phyloP scores from a whole-genome alignment of 768 basidiomycete species.

The Pleurotus citrinopileatus region DNA sequence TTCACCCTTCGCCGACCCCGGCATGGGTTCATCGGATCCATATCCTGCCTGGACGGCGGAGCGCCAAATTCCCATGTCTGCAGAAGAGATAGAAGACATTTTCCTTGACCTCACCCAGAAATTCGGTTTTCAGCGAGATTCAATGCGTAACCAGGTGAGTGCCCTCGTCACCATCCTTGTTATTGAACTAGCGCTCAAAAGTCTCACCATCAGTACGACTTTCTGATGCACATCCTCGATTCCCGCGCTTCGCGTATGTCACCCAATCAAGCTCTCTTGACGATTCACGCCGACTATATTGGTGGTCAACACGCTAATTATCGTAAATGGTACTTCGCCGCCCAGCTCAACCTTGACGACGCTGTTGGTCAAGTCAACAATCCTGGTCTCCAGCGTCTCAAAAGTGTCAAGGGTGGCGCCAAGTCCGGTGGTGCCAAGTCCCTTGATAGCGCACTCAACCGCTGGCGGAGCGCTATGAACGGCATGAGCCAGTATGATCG shows the following conservation, averaged over 20 bases:
- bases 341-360: slow-evolving; percentile 98
- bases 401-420: slow-evolving; percentile 65
- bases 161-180: neutral
- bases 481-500: slow-evolving; percentile 99
- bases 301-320: slow-evolving; percentile 99
- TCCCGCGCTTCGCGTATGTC: slow-evolving; percentile 98
- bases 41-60: slow-evolving; percentile 97
- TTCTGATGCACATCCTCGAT: slow-evolving; percentile 96
- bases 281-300: slow-evolving; percentile 98
- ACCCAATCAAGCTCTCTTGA: slow-evolving; percentile 92
- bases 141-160: slow-evolving; percentile 90
- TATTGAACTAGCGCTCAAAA: slow-evolving; percentile 14
- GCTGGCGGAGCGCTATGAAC: slow-evolving; percentile 99
- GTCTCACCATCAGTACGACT: slow-evolving; percentile 71
- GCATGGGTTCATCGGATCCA: slow-evolving; percentile 53
- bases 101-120: slow-evolving; percentile 98
- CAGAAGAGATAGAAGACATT: slow-evolving; percentile 98
- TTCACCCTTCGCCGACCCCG: slow-evolving; percentile 59
- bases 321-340: slow-evolving; percentile 99
- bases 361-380: slow-evolving; percentile 95
- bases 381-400: slow-evolving; percentile 86
- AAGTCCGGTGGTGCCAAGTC: slow-evolving; percentile 63
- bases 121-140: slow-evolving; percentile 96
- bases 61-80: slow-evolving; percentile 92
- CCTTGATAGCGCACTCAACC: slow-evolving; percentile 88